These are phyloP conservation scores for Ogataea nakhonphanomensis DNA, from an alignment of 805 yeast genomes.

Conservation along the genomic window DNA sequence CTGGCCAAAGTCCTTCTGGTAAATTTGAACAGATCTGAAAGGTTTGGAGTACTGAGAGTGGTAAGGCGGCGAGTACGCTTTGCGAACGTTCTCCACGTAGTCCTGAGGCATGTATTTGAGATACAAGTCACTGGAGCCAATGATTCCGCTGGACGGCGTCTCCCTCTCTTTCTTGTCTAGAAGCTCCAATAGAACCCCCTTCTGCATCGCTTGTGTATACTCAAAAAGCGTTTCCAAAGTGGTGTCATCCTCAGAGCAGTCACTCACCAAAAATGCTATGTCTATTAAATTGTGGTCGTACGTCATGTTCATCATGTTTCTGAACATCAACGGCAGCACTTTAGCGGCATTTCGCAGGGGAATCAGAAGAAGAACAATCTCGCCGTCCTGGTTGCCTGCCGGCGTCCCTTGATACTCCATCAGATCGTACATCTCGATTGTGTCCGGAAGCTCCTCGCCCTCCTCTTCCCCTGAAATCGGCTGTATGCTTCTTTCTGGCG, in stretches of 20 bases:
- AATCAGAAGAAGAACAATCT: conserved; percentile 63
- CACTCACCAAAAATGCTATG: conserved; percentile 76
- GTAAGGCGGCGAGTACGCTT: conserved; percentile 63
- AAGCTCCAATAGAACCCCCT: conserved; percentile 56
- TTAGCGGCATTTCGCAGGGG: conserved; percentile 79
- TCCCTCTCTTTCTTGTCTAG: conserved; percentile 42
- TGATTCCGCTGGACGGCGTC: conserved; percentile 33
- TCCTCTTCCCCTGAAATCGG: conserved; percentile 2
- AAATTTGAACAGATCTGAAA: conserved; percentile 76
- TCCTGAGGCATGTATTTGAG: conserved; percentile 62
- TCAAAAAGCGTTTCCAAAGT: conserved; percentile 65
- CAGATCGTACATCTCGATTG: conserved; percentile 60
- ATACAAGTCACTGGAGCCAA: conserved; percentile 61
- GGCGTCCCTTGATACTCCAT: conserved; percentile 51
- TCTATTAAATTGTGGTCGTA: conserved; percentile 80
- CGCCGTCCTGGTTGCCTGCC: conserved; percentile 49
- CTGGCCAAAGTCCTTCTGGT: conserved; percentile 80
- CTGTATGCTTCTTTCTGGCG: neutral
- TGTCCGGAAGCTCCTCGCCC: conserved; percentile 9
- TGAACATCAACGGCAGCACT: conserved; percentile 78
- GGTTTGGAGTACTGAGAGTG: conserved; percentile 62
- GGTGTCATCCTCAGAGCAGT: conserved; percentile 64
- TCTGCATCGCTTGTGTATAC: conserved; percentile 64
- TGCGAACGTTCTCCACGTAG: conserved; percentile 53
- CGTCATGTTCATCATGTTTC: conserved; percentile 80